Conservation (phyloP, 2,329 filamentous ascomycete species). For the Penicillium brevicompactum region DNA sequence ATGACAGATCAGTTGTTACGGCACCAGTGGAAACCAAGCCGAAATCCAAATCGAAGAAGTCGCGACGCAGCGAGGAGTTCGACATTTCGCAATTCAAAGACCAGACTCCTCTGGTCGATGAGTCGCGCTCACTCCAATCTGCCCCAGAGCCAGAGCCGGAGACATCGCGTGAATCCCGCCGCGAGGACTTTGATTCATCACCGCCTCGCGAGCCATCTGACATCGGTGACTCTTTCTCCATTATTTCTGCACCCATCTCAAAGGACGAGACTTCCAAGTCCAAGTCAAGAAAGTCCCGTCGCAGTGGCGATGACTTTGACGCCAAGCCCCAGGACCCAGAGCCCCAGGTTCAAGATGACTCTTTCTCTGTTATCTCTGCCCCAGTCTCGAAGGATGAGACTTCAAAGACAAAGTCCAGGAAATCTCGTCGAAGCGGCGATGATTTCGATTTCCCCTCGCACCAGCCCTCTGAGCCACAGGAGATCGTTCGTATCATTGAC, state of each 20-base stretch:
- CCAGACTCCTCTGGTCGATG: neutral
- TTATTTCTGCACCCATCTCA: neutral
- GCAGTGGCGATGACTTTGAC: constrained; percentile 1
- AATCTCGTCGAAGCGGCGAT: constrained; percentile 1
- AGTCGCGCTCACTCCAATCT: neutral
- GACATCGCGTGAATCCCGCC: neutral
- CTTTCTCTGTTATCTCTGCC: neutral
- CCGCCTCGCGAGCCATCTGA: neutral
- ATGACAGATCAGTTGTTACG: constrained; percentile 19
- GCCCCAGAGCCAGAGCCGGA: neutral
- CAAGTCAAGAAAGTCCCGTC: neutral
- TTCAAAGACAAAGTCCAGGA: neutral
- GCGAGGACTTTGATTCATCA: neutral
- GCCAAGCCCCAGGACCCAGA: neutral
- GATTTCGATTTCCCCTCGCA: neutral
- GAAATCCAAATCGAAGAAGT: neutral
- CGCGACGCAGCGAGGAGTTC: neutral
- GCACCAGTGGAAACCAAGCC: constrained; percentile 11
- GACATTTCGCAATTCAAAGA: neutral
- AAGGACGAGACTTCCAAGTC: constrained; percentile 3
- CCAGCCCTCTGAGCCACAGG: neutral
- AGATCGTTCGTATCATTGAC: neutral
- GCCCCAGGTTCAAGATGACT: neutral
- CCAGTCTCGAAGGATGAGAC: neutral
- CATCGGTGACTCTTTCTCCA: neutral